phyloP scores from a whole-genome alignment of 2,329 filamentous ascomycete genomes.

The Venturia pyrina region DNA sequence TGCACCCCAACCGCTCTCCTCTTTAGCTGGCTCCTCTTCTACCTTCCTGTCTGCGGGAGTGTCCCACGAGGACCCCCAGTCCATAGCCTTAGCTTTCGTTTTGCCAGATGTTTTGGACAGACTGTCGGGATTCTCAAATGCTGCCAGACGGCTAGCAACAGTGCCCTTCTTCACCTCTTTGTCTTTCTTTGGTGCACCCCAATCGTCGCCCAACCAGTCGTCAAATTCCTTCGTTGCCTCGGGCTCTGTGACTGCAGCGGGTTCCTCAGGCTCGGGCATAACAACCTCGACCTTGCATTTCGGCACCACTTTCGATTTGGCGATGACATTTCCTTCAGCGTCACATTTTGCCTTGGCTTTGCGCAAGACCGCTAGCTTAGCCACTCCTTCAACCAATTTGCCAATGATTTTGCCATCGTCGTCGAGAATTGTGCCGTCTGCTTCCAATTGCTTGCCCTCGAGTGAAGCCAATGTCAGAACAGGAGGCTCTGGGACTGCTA shows the following conservation, averaged over 20 bases:
- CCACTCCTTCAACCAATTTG: slow-evolving; percentile 42
- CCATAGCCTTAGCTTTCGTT: slow-evolving; percentile 22
- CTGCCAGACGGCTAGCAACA: slow-evolving; percentile 6
- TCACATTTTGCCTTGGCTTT: slow-evolving; percentile 11
- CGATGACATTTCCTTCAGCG: background rate
- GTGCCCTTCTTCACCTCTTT: slow-evolving; percentile 18
- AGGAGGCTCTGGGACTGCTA: slow-evolving; percentile 14
- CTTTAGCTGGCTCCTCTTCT: slow-evolving; percentile 10
- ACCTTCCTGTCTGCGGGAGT: slow-evolving; percentile 18
- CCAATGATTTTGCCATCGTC: slow-evolving; percentile 46
- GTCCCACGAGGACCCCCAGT: slow-evolving; percentile 20
- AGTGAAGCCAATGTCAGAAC: slow-evolving; percentile 30
- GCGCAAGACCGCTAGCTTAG: background rate
- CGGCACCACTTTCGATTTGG: slow-evolving; percentile 5
- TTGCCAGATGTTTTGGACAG: background rate
- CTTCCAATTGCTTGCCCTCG: slow-evolving; percentile 47
- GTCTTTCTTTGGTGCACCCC: slow-evolving; percentile 18
- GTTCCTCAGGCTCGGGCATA: slow-evolving; percentile 2
- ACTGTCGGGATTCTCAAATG: slow-evolving; percentile 14
- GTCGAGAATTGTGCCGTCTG: slow-evolving; percentile 47
- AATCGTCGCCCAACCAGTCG: slow-evolving; percentile 16
- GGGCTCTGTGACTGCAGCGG: background rate
- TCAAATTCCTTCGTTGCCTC: background rate
- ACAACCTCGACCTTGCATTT: slow-evolving; percentile 6
- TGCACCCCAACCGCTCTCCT: background rate